Evolutionary conservation across 371 early-diverging fungal species (phyloP), one percentile per base, ranked within the genome.

Genomic region (Mucor lusitanicus): DNA sequence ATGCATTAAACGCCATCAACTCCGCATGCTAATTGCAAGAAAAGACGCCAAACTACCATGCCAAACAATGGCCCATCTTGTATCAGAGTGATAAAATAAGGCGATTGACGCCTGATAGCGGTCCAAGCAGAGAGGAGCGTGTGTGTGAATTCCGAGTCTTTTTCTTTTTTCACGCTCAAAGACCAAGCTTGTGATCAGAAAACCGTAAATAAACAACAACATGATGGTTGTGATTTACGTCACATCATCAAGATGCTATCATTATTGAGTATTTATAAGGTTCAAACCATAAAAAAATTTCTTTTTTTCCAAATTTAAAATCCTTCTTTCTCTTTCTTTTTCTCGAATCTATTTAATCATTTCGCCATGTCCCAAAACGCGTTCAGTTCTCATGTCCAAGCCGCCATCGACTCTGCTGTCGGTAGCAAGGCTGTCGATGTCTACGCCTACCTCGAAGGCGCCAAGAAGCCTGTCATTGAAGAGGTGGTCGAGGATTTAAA

Each of bases 321-420:
- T 50, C 48, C 39, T 64, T 60, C 63, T 64, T 56, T 35, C 59
- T 37, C 15, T 64, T 35, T 55, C 61, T 60, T 60, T 69, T 32
- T 46, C 40, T 39, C 56, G 27, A 9, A 40, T 54, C 12, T 39
- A 27, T 25, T 63, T 35, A 50, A 65, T 33, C 23, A 61, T 21
- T 39, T 42, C 32, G 64, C 32, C 8, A 71, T 68, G 69, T 68
- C 65, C 50, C 54, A 59, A 56, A 62, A 66, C 61, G 65, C 64
- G 65, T 61, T 64, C 23, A 65, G 32, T 46, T 46, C 68, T 37
- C 54, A 64, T 33, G 48, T 78, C 30, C 72, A 78, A 58, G 66
- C 68, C 32, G 78, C 75, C 48, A 78, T 78, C 48, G 64, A 64
- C 21, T 65, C 68, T 55, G 78, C 64, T 21, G 69, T 78, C n/a